phyloP scores from a whole-genome alignment of 805 yeast species.

The Pichia scutulata region DNA sequence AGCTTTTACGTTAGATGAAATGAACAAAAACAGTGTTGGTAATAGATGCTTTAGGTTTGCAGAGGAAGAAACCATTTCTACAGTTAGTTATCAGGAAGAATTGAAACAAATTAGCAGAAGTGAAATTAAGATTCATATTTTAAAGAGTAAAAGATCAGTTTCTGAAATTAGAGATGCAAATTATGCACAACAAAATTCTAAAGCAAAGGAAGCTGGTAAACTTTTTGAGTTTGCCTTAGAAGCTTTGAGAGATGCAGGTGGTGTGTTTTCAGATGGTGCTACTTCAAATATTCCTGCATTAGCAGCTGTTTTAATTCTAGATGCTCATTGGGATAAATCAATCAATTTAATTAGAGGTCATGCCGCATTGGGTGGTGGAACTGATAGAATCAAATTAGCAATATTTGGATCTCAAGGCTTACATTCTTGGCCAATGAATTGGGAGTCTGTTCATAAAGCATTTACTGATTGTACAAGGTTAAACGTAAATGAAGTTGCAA shows the following conservation, averaged over 20 bases:
- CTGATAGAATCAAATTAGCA: conserved; percentile 61
- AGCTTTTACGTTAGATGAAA: conserved; percentile 85
- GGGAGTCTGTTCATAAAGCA: conserved; percentile 60
- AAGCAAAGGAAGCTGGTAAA: conserved; percentile 68
- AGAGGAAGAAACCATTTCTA: conserved; percentile 52
- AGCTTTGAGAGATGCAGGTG: conserved; percentile 51
- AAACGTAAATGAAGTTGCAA: conserved; percentile 69
- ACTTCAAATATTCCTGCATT: conserved; percentile 43
- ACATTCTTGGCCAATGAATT: conserved; percentile 84
- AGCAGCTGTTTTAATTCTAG: conserved; percentile 81
- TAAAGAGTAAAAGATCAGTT: conserved; percentile 58
- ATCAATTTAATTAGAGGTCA: conserved; percentile 64
- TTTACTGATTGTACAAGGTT: conserved; percentile 68
- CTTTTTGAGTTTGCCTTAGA: conserved; percentile 74
- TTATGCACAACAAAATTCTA: conserved; percentile 76
- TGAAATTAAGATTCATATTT: conserved; percentile 70
- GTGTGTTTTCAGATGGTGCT: conserved; percentile 36
- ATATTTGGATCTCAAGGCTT: conserved; percentile 92
- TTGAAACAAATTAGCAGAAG: conserved; percentile 32
- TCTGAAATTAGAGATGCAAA: conserved; percentile 70
- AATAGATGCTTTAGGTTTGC: conserved; percentile 67
- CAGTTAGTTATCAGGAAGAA: conserved; percentile 43
- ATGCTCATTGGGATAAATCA: conserved; percentile 71
- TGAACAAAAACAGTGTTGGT: conserved; percentile 72
- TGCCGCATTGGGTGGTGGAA: conserved; percentile 93